phyloP scores from a whole-genome alignment of 495 filamentous ascomycete genomes.

The Endocarpon pusillum region DNA sequence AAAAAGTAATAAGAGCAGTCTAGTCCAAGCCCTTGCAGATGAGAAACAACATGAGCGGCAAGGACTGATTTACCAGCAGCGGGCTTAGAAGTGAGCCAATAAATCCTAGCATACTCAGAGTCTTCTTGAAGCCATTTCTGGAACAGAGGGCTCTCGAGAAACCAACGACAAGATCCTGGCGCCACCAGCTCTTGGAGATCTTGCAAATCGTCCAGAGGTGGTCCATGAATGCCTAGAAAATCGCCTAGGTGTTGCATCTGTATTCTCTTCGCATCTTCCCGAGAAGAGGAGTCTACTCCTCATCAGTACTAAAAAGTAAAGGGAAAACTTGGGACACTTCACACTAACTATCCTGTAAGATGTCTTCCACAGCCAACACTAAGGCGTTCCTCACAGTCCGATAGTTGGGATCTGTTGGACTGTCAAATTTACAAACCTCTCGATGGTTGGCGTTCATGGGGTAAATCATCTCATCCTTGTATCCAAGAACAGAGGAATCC shows the following conservation, averaged over 20 bases:
- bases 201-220: constrained; percentile 17
- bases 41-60: constrained; percentile 10
- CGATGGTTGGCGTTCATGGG: constrained; percentile 30
- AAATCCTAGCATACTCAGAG: constrained; percentile 7
- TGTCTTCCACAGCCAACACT: constrained; percentile 10
- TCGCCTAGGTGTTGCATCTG: constrained; percentile 10
- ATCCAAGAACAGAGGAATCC: constrained; percentile 29
- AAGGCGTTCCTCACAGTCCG: constrained; percentile 21
- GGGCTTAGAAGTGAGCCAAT: constrained; percentile 18
- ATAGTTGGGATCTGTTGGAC: constrained; percentile 25
- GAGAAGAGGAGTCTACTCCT: not conserved
- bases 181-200: constrained; percentile 21
- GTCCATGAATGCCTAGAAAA: constrained; percentile 12
- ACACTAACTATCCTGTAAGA: constrained; percentile 1
- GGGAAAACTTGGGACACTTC: not conserved
- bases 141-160: constrained; percentile 11
- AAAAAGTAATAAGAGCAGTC: constrained; percentile 22
- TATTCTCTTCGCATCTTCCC: not conserved
- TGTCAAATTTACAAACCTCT: constrained; percentile 29
- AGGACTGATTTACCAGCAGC: constrained; percentile 21
- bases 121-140: constrained; percentile 13
- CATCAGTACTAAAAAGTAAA: constrained; percentile 4
- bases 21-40: constrained; percentile 5
- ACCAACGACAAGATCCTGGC: constrained; percentile 19
- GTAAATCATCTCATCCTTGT: constrained; percentile 21